phyloP scores from a whole-genome alignment of 805 yeast species.

The Peterozyma toletana region DNA sequence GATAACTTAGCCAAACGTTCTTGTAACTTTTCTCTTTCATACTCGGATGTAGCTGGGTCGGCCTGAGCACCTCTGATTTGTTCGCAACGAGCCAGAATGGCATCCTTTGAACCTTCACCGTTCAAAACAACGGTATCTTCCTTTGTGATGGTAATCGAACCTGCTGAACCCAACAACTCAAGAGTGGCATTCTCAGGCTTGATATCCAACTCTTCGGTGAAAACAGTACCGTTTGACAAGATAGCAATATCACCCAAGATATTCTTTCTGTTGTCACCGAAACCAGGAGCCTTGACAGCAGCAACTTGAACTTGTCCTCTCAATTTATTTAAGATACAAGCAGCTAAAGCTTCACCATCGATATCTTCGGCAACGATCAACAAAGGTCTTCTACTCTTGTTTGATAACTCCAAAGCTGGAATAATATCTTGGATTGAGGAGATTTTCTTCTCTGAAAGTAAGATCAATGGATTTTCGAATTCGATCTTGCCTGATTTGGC shows the following conservation, averaged over 20 bases:
- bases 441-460: conserved; percentile 89
- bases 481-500: conserved; percentile 90
- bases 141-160: conserved; percentile 86
- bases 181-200: conserved; percentile 92
- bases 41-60: conserved; percentile 71
- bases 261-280: conserved; percentile 98
- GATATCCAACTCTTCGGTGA: conserved; percentile 90
- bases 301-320: conserved; percentile 98
- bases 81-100: conserved; percentile 80
- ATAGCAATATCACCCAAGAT: conserved; percentile 93
- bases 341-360: conserved; percentile 98
- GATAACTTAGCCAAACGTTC: conserved; percentile 95
- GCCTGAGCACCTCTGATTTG: conserved; percentile 82
- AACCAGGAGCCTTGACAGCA: conserved; percentile 98
- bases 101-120: conserved; percentile 84
- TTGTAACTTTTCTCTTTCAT: conserved; percentile 94
- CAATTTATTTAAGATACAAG: conserved; percentile 92
- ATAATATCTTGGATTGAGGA: conserved; percentile 84
- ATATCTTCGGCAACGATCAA: conserved; percentile 91
- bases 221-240: conserved; percentile 86
- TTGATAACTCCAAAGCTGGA: conserved; percentile 89
- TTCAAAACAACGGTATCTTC: conserved; percentile 92
- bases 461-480: conserved; percentile 85
- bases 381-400: conserved; percentile 88
- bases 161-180: conserved; percentile 86